These are phyloP conservation scores for Volutella citrinella DNA, from an alignment of 2,329 filamentous ascomycete species.

Conservation along the genomic window DNA sequence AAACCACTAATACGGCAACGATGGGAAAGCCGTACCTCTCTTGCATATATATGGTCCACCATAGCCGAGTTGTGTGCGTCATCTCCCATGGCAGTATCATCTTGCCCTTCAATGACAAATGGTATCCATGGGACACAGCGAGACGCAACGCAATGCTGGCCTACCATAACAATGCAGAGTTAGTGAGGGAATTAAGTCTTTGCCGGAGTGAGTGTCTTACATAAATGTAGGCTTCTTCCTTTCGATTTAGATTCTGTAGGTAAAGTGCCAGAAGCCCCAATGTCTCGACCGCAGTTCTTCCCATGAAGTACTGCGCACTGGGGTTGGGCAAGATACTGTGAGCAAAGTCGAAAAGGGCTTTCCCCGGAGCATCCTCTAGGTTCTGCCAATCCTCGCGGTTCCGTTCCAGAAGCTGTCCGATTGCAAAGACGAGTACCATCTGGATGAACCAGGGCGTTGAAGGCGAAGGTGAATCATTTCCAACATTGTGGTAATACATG, in stretches of 20 bases:
- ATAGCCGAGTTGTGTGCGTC: constrained; percentile 23
- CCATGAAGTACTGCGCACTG: constrained; percentile 23
- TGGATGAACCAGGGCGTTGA: constrained; percentile 24
- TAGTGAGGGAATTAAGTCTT: not conserved
- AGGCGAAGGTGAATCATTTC: too few species aligned
- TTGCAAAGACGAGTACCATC: constrained; percentile 25
- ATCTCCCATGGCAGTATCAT: constrained; percentile 13
- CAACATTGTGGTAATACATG: too few species aligned
- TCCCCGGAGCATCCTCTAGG: constrained; percentile 21
- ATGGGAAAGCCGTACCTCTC: constrained; percentile 26
- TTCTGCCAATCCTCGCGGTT: constrained; percentile 23
- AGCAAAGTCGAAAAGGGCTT: constrained; percentile 22
- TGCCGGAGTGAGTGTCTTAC: constrained; percentile 3
- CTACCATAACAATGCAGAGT: constrained; percentile 5
- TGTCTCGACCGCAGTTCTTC: constrained; percentile 27
- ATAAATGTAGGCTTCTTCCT: constrained; percentile 25
- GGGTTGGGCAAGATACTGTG: constrained; percentile 25
- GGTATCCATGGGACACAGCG: constrained; percentile 27
- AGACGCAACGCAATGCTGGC: constrained; percentile 27
- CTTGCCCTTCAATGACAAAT: constrained; percentile 14
- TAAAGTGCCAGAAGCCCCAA: constrained; percentile 25
- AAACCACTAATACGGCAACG: too few species aligned
- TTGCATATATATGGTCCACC: constrained; percentile 30
- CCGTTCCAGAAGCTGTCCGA: constrained; percentile 22
- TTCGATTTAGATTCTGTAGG: constrained; percentile 22